phyloP scores from a whole-genome alignment of 2,329 filamentous ascomycete species.

The Hymenoscyphus albidus region DNA sequence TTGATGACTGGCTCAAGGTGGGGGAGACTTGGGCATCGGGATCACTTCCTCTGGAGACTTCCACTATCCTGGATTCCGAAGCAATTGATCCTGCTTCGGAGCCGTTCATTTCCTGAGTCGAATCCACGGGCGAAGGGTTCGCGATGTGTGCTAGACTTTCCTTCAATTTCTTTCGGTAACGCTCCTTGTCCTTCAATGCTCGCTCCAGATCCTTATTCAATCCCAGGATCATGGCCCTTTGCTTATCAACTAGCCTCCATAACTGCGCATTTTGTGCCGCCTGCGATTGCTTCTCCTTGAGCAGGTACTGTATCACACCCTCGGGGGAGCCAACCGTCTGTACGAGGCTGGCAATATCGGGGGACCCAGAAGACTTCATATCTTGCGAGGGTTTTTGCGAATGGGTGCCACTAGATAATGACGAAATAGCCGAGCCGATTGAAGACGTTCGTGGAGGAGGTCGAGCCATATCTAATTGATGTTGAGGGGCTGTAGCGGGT shows the following conservation, averaged over 20 bases:
- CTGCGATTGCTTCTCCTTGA: slow-evolving; percentile 88
- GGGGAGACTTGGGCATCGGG: slow-evolving; percentile 29
- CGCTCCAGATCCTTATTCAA: slow-evolving; percentile 93
- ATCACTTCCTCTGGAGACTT: slow-evolving; percentile 17
- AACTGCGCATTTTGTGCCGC: slow-evolving; percentile 87
- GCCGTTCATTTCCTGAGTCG: slow-evolving; percentile 24
- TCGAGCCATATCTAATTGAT: slow-evolving; percentile 32
- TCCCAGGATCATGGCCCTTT: slow-evolving; percentile 86
- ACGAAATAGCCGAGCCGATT: slow-evolving; percentile 89
- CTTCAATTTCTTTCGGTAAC: slow-evolving; percentile 86
- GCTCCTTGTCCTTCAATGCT: slow-evolving; percentile 88
- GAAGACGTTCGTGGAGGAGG: slow-evolving; percentile 70
- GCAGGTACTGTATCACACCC: slow-evolving; percentile 78
- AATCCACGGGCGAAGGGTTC: slow-evolving; percentile 33
- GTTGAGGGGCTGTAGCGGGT: slow-evolving; percentile 29
- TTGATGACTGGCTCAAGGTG: slow-evolving; percentile 23
- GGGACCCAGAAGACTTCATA: slow-evolving; percentile 45
- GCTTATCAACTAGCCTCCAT: slow-evolving; percentile 95
- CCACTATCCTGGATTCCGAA: slow-evolving; percentile 20
- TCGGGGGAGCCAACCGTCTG: slow-evolving; percentile 84
- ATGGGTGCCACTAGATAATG: slow-evolving; percentile 59
- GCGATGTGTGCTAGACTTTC: slow-evolving; percentile 52
- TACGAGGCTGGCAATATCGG: slow-evolving; percentile 76
- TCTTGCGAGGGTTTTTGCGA: slow-evolving; percentile 58
- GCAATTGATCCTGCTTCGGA: slow-evolving; percentile 30